Evolutionary conservation across 1,139 yeast genomes (phyloP).

Genomic region (Yamadazyma taylorii): DNA sequence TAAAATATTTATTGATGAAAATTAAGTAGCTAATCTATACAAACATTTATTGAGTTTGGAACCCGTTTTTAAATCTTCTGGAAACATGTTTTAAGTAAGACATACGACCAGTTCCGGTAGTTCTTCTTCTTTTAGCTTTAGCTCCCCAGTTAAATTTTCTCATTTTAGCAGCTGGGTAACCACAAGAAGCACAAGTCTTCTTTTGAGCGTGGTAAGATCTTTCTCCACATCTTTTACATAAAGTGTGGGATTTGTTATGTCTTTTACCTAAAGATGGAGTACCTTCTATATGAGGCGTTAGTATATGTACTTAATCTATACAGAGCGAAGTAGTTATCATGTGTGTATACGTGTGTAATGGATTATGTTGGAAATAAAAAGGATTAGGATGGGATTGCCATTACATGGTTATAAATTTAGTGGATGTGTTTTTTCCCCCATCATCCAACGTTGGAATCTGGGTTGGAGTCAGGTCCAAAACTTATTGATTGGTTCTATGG

Average conservation of each 20-base stretch:
- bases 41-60: constrained; percentile 60
- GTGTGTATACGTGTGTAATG: too few relatives aligned
- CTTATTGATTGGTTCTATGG: too few relatives aligned
- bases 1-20: constrained; percentile 10
- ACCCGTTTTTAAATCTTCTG: constrained; percentile 98
- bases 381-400: too few relatives aligned
- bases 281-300: constrained; percentile 69
- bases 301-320: constrained; percentile 10
- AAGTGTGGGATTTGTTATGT: constrained; percentile 99
- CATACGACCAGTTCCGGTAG: constrained; percentile 99
- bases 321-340: too few relatives aligned
- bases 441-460: too few relatives aligned
- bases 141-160: constrained; percentile 99
- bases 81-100: constrained; percentile 94
- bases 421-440: too few relatives aligned
- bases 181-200: constrained; percentile 98
- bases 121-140: constrained; percentile 99
- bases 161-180: constrained; percentile 99
- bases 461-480: too few relatives aligned
- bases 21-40: constrained; percentile 1
- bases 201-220: constrained; percentile 99
- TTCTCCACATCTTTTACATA: constrained; percentile 99
- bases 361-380: too few relatives aligned
- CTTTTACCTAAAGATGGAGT: constrained; percentile 99
- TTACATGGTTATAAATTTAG: too few relatives aligned